Base-by-base conservation (phyloP, 2,329 filamentous ascomycete species). In the Aspergillus bombycis region DNA sequence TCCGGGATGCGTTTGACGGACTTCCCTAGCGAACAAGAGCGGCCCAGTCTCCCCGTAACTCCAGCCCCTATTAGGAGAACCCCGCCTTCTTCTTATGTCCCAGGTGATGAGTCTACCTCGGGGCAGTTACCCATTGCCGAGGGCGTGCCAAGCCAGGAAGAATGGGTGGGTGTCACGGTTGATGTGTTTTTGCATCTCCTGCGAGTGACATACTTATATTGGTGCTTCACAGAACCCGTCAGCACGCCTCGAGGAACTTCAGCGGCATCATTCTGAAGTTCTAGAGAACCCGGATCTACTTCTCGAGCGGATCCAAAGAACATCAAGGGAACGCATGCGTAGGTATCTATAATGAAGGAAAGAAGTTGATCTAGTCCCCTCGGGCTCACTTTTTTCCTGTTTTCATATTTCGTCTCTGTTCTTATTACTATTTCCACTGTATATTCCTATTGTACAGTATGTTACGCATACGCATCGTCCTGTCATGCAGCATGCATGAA, bases 11-110 rank as follows among this genome's bases (percentile, higher is more conserved):
- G 86, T 73, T 80, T 97, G 66, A 97, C 93, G 64, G 92, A 97
- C 80, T 97, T 97, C 76, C 94, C 94, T 5, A 91, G 86, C 68
- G 91, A 91, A 72, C 78, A 87, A 64, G 94, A 97, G 75, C 86
- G 93, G 55, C 93, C 93, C 57, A 96, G 92, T 76, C 84, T 97
- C 63, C 93, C 94, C 6, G 94, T 97, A 41, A 97, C 94, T 11
- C 94, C 94, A 1, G 93, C 93, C 16, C 93, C 93, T 19, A 85
- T 94, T 70, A 86, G 86, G 66, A 84, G 90, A 70, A 82, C 85
- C 38, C 89, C 81, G 21, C 52, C 57, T 57, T 91, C 50, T 57
- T 45, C 16, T 8, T 21, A 32, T 4, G 48, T 4, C 23, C 57
- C 50, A 63, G 86, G 86, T 62, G 82, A 87, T 64, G 82, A 82